phyloP scores from a whole-genome alignment of 371 early-diverging fungal species.

The Haplosporangium sp. region DNA sequence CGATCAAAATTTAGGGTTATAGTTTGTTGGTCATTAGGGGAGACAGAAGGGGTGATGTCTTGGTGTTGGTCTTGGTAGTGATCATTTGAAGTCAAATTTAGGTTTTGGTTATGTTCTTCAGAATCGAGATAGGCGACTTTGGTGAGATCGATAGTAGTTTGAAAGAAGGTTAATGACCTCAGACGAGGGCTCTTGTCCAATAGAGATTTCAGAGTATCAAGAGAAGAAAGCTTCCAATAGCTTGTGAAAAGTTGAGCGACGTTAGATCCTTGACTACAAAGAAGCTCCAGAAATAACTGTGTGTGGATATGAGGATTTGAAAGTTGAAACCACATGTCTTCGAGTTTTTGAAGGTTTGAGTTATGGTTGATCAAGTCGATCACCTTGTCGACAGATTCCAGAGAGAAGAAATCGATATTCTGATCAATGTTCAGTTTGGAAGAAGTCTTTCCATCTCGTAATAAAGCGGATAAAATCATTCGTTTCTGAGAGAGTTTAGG shows the following conservation, averaged over 20 bases:
- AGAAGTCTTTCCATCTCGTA: not conserved
- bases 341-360: not conserved
- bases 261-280: not conserved
- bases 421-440: not conserved
- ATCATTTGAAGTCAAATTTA: too few relatives aligned
- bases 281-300: not conserved
- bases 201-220: not conserved
- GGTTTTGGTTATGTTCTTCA: too few relatives aligned
- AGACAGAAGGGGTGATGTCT: too few relatives aligned
- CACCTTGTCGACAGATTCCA: not conserved
- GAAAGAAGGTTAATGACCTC: not conserved
- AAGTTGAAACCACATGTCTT: not conserved
- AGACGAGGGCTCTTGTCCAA: not conserved
- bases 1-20: not conserved
- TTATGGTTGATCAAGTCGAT: not conserved
- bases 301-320: not conserved
- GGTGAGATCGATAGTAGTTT: not conserved
- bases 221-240: not conserved
- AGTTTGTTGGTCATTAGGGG: too few relatives aligned
- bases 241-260: not conserved
- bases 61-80: too few relatives aligned
- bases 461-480: not conserved
- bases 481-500: conserved; percentile 1
- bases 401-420: not conserved
- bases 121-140: not conserved